phyloP scores from a whole-genome alignment of 2,329 filamentous ascomycete species.

The Apiospora pterosperma region DNA sequence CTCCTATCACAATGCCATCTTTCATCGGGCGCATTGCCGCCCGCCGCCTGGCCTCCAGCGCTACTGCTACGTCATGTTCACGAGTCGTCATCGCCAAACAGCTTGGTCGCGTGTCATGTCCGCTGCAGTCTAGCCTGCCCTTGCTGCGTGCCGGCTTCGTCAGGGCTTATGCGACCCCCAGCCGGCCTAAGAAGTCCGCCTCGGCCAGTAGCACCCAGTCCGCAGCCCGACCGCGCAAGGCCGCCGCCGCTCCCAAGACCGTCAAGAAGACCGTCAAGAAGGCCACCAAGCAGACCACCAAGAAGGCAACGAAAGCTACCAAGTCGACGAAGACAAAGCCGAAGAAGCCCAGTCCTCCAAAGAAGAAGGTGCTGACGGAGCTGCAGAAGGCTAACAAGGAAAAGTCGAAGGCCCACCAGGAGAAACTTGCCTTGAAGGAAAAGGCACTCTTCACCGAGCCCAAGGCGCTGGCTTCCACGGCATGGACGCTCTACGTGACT shows the following conservation, averaged over 20 bases:
- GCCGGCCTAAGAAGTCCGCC: slow-evolving; percentile 10
- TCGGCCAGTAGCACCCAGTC: slow-evolving; percentile 8
- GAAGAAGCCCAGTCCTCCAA: slow-evolving; percentile 14
- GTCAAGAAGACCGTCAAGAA: slow-evolving; percentile 16
- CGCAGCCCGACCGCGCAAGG: slow-evolving; percentile 19
- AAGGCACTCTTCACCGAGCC: slow-evolving; percentile 39
- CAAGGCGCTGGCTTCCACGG: slow-evolving; percentile 22
- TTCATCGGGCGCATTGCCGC: slow-evolving; percentile 36
- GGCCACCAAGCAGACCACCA: slow-evolving; percentile 15
- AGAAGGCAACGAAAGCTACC: slow-evolving; percentile 15
- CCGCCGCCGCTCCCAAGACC: slow-evolving; percentile 11
- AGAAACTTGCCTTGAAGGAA: slow-evolving; percentile 30
- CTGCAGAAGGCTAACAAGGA: slow-evolving; percentile 11
- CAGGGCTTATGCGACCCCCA: slow-evolving; percentile 15
- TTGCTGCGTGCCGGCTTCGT: slow-evolving; percentile 7
- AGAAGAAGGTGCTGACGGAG: slow-evolving; percentile 19
- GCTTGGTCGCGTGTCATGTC: slow-evolving; percentile 14
- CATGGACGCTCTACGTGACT: slow-evolving; percentile 37
- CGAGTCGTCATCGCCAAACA: slow-evolving; percentile 16
- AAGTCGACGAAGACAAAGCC: slow-evolving; percentile 22
- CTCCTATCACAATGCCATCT: slow-evolving; percentile 34
- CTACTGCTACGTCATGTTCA: slow-evolving; percentile 9
- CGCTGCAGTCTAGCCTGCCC: slow-evolving; percentile 2
- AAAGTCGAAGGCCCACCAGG: slow-evolving; percentile 19
- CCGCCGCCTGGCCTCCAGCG: slow-evolving; percentile 27